Evolutionary conservation across 805 yeast species (phyloP), one percentile per base, ranked within the genome.

Genomic region (Zygosaccharomyces bisporus): DNA sequence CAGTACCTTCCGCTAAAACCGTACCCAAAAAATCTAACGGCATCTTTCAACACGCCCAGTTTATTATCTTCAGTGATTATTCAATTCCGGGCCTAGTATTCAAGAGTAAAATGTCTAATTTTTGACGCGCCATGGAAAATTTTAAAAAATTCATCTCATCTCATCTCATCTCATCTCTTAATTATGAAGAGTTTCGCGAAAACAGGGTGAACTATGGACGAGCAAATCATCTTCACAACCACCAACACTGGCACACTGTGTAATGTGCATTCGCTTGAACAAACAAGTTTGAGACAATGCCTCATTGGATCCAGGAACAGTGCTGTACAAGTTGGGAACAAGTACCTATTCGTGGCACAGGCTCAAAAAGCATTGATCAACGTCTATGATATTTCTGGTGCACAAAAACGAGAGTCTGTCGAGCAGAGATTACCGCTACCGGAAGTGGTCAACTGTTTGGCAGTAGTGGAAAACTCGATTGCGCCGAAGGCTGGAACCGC

Each of bases 361-460:
- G 69, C 71, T n/a, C 77, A 74, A 33, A 86, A 83, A 58, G 93
- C 96, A 0, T 64, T 88, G 47, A 67, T 90, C 21, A 81, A 84
- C 50, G 83, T 83, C 1, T 90, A 87, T 58, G 66, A 79, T 4
- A 73, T 81, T 70, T 40, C 53, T 14, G 65, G 67, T 14, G 33
- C 53, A 2, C 60, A 60, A 23, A 64, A 62, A 47, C 57, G 68
- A 53, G 72, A 73, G 54, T 71, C 86, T 24, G 76, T 81, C 4
- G 87, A 86, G 53, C 93, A 89, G 68, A 73, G 83, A 55, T 72
- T 90, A 32, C 93, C 96, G 0, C 71, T 90, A 10, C 96, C 97
- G 0, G 97, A 87, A 63, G 79, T 78, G 42, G 64, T 90, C 32
- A 66, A 76, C 10, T 77, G 87, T 58, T 30, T 53, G 40, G 65